Conservation (phyloP, 495 filamentous ascomycete species). For the Corynascus novoguineensis region DNA sequence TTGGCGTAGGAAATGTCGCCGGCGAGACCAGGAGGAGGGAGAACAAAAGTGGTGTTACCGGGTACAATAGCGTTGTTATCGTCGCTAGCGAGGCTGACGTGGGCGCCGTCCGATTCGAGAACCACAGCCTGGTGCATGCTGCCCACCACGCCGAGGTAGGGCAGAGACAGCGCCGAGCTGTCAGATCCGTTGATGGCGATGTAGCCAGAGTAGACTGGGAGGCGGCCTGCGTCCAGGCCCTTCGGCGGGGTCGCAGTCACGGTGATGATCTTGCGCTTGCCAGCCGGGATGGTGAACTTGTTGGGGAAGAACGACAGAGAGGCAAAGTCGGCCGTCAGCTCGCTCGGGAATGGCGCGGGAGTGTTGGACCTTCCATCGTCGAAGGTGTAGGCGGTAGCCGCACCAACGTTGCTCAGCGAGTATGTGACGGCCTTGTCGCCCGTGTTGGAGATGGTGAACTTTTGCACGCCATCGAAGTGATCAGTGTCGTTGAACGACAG, state of each 20-base stretch:
- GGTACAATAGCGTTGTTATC: constrained; percentile 26
- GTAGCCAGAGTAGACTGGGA: constrained; percentile 51
- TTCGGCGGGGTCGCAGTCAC: constrained; percentile 41
- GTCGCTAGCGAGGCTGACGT: constrained; percentile 34
- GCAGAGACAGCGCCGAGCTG: constrained; percentile 43
- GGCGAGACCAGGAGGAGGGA: constrained; percentile 33
- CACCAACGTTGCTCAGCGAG: constrained; percentile 38
- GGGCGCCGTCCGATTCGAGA: constrained; percentile 31
- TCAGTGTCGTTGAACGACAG: constrained; percentile 56
- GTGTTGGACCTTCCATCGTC: constrained; percentile 21
- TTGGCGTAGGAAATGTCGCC: constrained; percentile 33
- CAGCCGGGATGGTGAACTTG: constrained; percentile 34
- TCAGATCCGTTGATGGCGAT: constrained; percentile 47
- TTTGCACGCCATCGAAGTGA: constrained; percentile 40
- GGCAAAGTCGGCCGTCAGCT: constrained; percentile 35
- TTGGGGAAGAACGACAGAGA: constrained; percentile 28
- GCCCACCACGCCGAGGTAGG: constrained; percentile 48
- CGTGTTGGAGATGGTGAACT: constrained; percentile 51
- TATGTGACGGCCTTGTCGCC: constrained; percentile 44
- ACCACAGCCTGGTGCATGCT: constrained; percentile 37
- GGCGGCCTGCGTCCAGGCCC: constrained; percentile 34
- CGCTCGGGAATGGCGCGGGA: constrained; percentile 37
- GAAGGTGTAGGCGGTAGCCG: constrained; percentile 44
- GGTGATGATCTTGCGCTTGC: constrained; percentile 34
- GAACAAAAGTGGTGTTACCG: constrained; percentile 36